These are phyloP conservation scores for Athelia psychrophila DNA, from an alignment of 1,284 basidiomycete genomes.

Conservation along the genomic window DNA sequence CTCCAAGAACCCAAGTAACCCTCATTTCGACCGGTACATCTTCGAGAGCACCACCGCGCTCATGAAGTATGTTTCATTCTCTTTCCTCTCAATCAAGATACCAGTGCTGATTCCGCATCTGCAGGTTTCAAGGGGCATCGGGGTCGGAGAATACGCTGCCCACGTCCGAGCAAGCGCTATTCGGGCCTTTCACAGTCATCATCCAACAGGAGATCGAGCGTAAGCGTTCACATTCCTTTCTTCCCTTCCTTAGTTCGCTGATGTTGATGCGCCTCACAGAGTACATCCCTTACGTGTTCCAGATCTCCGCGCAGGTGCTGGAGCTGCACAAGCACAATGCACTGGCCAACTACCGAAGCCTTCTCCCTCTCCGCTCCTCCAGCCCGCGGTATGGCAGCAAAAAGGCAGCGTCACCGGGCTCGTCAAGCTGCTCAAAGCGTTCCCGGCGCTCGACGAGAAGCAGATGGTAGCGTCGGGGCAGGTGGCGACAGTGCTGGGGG, in stretches of 20 bases:
- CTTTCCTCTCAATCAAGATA: neutral
- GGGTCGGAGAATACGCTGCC: constrained; percentile 65
- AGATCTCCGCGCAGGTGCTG: constrained; percentile 94
- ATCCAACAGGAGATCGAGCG: constrained; percentile 91
- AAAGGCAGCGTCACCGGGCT: constrained; percentile 96
- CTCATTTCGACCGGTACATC: constrained; percentile 95
- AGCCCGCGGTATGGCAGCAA: constrained; percentile 90
- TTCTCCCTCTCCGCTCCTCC: constrained; percentile 86
- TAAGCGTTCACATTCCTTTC: constrained; percentile 30
- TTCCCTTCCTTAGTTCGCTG: no score
- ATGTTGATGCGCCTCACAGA: constrained; percentile 44
- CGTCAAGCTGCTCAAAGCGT: constrained; percentile 86
- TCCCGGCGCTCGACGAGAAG: constrained; percentile 69
- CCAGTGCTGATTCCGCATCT: constrained; percentile 6
- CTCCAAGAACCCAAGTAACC: constrained; percentile 96
- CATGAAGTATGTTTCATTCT: constrained; percentile 57
- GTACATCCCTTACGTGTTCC: constrained; percentile 97
- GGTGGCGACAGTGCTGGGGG: constrained; percentile 79
- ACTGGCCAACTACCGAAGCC: constrained; percentile 77
- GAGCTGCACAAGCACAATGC: constrained; percentile 72
- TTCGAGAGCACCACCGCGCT: constrained; percentile 95
- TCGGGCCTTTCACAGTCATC: constrained; percentile 87
- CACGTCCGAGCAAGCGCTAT: constrained; percentile 81
- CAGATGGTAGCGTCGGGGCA: constrained; percentile 77
- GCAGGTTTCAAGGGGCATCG: constrained; percentile 79